Conservation (phyloP, 305 asterid genomes). For the Fraxinus albicans region DNA sequence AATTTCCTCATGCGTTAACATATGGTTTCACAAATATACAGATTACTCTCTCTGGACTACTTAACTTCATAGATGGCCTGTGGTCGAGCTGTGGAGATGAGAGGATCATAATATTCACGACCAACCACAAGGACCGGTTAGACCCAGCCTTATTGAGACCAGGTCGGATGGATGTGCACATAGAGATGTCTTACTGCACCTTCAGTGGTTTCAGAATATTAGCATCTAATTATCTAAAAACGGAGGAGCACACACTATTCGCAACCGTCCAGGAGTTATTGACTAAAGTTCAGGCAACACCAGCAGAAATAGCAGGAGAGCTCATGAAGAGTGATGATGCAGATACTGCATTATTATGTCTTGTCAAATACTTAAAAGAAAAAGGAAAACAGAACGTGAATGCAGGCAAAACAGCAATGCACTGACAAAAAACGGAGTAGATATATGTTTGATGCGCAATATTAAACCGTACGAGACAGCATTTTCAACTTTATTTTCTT, state of each 20-base stretch:
- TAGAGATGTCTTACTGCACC: conserved; percentile 69
- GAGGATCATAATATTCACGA: conserved; percentile 72
- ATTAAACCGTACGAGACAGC: neutral
- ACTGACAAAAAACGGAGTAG: neutral
- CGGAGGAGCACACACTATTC: conserved; percentile 48
- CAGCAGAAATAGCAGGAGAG: conserved; percentile 88
- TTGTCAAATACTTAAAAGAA: conserved; percentile 39
- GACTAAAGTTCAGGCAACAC: conserved; percentile 54
- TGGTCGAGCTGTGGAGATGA: conserved; percentile 92
- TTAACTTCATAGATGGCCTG: conserved; percentile 75
- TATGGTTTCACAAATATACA: conserved; percentile 22
- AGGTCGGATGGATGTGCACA: conserved; percentile 77
- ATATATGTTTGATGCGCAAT: neutral
- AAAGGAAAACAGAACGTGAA: conserved; percentile 22
- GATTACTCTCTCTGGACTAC: conserved; percentile 73
- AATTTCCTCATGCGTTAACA: neutral
- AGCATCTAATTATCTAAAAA: conserved; percentile 55
- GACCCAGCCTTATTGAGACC: conserved; percentile 73
- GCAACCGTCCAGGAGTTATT: conserved; percentile 38
- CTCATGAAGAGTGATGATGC: conserved; percentile 62
- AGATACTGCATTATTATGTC: conserved; percentile 41
- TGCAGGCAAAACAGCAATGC: neutral
- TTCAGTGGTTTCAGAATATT: conserved; percentile 59
- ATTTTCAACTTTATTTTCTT: neutral
- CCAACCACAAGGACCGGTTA: conserved; percentile 69